These are phyloP conservation scores for Amaranthus palmeri DNA, from an alignment of 148 eudicot species.

Conservation along the genomic window DNA sequence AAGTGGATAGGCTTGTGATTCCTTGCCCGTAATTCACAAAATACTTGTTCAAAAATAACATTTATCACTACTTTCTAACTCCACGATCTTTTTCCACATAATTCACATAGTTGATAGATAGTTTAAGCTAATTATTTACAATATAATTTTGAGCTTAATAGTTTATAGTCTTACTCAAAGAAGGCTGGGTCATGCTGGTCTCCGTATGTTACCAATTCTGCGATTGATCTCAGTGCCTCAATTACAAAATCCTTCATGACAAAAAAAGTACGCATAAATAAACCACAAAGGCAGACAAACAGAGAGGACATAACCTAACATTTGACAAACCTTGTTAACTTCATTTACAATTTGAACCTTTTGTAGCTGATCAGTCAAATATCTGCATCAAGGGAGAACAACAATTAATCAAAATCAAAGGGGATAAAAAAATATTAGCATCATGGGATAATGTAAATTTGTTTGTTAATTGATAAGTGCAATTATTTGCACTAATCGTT, in stretches of 20 bases:
- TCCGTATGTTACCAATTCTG: slow-evolving; percentile 90
- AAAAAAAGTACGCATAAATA: slow-evolving; percentile 10
- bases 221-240: slow-evolving; percentile 90
- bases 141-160: neutral
- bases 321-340: slow-evolving; percentile 73
- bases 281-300: neutral
- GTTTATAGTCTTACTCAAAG: slow-evolving; percentile 62
- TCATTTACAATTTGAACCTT: slow-evolving; percentile 86
- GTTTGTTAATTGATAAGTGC: no score
- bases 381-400: slow-evolving; percentile 39
- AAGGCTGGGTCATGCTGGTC: slow-evolving; percentile 88
- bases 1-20: no score
- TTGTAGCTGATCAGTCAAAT: slow-evolving; percentile 76
- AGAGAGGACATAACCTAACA: neutral
- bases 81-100: neutral
- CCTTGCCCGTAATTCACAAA: neutral
- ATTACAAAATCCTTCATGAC: slow-evolving; percentile 69
- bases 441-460: no score
- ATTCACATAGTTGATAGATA: neutral
- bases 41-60: neutral
- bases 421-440: neutral
- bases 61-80: neutral
- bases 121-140: neutral
- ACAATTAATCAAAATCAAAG: neutral
- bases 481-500: no score